Base-by-base conservation (phyloP, 768 basidiomycete species). In the Albatrellus ellisii region DNA sequence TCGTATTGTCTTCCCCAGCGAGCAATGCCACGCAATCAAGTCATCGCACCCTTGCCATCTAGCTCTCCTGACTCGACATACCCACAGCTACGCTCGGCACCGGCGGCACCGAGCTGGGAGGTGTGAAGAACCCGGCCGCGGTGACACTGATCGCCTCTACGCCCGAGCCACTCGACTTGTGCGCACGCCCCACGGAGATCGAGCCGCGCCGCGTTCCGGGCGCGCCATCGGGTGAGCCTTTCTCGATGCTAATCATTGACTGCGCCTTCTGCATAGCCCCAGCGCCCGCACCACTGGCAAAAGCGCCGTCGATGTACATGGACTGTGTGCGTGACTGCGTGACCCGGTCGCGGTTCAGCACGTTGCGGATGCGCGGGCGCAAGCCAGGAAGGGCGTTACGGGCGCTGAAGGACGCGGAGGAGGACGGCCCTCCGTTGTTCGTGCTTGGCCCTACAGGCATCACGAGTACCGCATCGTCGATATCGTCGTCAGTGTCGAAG, bases 91-190 rank as follows among this genome's bases (percentile, higher is more conserved):
- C 6, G 7, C 43, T 28, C 15, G 45, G 45, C 9, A 38, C 36
- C 15, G 42, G 45, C 27, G 48, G 40, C 14, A 31, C 40, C 40
- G 27, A 18, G 32, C 53, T 42, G 8, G 80, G 77, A 4, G 82
- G 65, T 10, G 68, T 63, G 57, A 89, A 89, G 56, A 88, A 88
- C 0, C 86, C 87, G 17, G 68, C 68, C 26, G 83, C 86, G 25
- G 79, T 85, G 35, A 89, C 66, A 14, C 84, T 70, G 34, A 80
- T 56, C 21, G 84, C 79, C 61, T 83, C 79, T 43, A 88, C 86
- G 24, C 73, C 80, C 17, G 82, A 74, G 12, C 79, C 86, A 40
- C 69, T 66, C 33, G 71, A 60, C 63, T 85, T 86, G 46, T 60
- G 53, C 53, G 63, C 70, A 46, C 74, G 74, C 15, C 73, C 77